Evolutionary conservation across 306 rosid species (phyloP).

Genomic region (Styphnolobium japonicum): DNA sequence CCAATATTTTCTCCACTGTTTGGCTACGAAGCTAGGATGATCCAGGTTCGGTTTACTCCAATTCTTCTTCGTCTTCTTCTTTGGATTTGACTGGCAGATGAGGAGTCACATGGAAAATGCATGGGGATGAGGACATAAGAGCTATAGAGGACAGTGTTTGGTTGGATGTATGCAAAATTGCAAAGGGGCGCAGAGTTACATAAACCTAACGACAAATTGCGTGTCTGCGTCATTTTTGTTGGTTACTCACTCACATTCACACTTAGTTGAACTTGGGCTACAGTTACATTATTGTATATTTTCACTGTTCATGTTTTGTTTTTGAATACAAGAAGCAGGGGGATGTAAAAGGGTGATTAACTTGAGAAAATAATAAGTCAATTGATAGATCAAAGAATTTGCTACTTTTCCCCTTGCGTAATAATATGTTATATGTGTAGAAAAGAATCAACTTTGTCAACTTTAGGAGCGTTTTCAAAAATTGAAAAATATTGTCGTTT

Average conservation of each 20-base stretch:
- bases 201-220: background rate
- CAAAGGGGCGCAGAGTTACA: constrained; percentile 6
- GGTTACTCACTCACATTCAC: background rate
- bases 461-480: background rate
- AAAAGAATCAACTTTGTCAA: background rate
- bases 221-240: constrained; percentile 3
- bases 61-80: background rate
- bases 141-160: background rate
- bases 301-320: background rate
- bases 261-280: background rate
- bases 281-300: background rate
- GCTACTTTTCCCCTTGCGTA: too few species aligned
- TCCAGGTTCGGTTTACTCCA: background rate
- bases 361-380: background rate
- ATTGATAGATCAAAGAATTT: background rate
- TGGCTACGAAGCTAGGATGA: background rate
- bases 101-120: background rate
- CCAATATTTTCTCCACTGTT: constrained; percentile 29
- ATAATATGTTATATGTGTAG: background rate
- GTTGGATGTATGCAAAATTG: constrained; percentile 15
- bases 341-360: background rate
- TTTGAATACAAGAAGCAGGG: background rate
- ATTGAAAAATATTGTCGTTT: background rate
- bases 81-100: background rate
- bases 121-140: background rate